Base-by-base conservation (phyloP, 352 stramenopile genomes). In the Phytophthora podocarpi region DNA sequence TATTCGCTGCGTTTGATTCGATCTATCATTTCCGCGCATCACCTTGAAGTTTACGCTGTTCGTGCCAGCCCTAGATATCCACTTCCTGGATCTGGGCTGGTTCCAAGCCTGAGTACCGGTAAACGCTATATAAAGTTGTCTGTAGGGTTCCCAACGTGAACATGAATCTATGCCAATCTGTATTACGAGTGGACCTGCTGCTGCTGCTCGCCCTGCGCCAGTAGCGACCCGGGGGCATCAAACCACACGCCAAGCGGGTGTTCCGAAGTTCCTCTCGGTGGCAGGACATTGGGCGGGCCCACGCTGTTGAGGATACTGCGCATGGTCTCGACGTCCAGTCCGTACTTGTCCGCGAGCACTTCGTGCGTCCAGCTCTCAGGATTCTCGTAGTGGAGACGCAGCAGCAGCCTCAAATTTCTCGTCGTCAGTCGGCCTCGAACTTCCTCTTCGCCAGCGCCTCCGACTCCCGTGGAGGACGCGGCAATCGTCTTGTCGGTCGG, bases 181-280 rank as follows among this genome's bases (percentile, higher is more conserved):
- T n/a, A n/a, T n/a, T n/a, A n/a, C n/a, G n/a, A n/a, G n/a, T n/a
- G n/a, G n/a, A n/a, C n/a, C n/a, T n/a, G n/a, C n/a, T n/a, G n/a
- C n/a, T n/a, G n/a, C n/a, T n/a, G n/a, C n/a, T n/a, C n/a, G 35
- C 16, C 5, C n/a, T 58, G 31, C 32, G 48, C 34, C 4, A 46
- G 24, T 4, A 52, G 23, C 43, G 15, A 18, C 7, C 31, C 46
- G 0, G 64, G 64, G 0, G 42, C 15, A 30, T 72, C 50, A 30
- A 76, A 87, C 82, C 82, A 91, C 16, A 91, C 76, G 27, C 82
- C 82, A 1, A 81, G 45, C 10, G 82, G 82, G 50, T 89, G 71
- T 28, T 87, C 82, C 11, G 57, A 71, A 9, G 66, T 59, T 0
- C 76, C 76, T 47, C 64, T 67, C 9, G 82, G 82, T 26, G 74